Conservation (phyloP, 1,139 yeast species). For the Suhomyces atakaporum region DNA sequence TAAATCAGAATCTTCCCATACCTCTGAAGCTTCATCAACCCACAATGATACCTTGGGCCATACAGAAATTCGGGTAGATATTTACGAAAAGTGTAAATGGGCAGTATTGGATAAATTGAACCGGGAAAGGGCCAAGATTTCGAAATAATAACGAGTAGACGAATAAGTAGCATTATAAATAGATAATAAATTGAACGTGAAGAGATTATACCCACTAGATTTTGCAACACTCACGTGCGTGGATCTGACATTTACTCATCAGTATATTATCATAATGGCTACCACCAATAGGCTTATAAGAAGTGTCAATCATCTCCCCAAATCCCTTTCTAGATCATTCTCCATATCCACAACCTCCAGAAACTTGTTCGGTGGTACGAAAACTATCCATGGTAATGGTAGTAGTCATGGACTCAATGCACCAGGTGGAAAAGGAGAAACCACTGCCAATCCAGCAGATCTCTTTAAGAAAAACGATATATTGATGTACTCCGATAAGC, state of each 20-base stretch:
- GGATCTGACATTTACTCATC: background rate
- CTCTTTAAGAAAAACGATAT: conserved; percentile 48
- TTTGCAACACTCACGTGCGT: no score
- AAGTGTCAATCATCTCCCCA: background rate
- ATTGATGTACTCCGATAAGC: conserved; percentile 45
- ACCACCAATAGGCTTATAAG: background rate
- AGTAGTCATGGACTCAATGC: conserved; percentile 26
- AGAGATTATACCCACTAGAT: conserved; percentile 3
- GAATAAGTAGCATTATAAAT: no score
- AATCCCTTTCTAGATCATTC: conserved; percentile 1
- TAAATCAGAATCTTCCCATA: conserved; percentile 10
- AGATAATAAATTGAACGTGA: background rate
- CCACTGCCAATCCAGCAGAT: conserved; percentile 49
- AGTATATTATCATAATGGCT: background rate
- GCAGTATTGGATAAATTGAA: conserved; percentile 29
- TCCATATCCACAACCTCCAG: background rate
- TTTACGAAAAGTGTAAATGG: conserved; percentile 31
- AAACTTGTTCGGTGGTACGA: conserved; percentile 36
- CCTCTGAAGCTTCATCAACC: conserved; percentile 4
- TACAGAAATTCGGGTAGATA: conserved; percentile 15
- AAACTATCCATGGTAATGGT: conserved; percentile 18
- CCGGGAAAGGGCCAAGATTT: conserved; percentile 19
- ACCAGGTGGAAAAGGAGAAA: conserved; percentile 42
- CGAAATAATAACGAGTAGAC: background rate
- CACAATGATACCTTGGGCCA: conserved; percentile 2